Evolutionary conservation across 768 basidiomycete species (phyloP), one percentile per base, ranked within the genome.

Genomic region (Hypholoma sublateritium): DNA sequence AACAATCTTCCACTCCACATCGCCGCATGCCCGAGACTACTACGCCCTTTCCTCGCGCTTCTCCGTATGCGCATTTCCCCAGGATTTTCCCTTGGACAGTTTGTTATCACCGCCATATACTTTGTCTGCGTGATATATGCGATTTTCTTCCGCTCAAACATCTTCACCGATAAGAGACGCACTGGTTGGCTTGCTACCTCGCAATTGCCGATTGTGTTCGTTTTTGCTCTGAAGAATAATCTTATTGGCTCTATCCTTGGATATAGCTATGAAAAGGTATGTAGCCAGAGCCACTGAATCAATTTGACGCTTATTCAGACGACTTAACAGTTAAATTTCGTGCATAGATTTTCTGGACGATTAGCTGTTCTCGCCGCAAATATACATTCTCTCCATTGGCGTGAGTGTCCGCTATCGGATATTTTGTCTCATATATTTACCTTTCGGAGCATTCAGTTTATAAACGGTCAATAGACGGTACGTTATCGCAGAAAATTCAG

Each of bases 221-320:
- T 79, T 0, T 75, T 91, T 25, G 84, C 82, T 6, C 79, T 82
- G 45, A 92, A 93, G 76, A 90, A 89, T 68, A 89, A 82, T 65
- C 54, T 86, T 17, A 65, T 87, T 9, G 83, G 84, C 9, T 66
- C 74, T 44, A 62, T 88, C 7, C 62, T 86, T 21, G 88, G 88
- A 13, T 69, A 79, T 50, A 83, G 85, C 32, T 91, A 91, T 66
- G 86, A 87, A 64, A 84, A 83, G 75, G 88, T 87, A 53, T 22
- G 17, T n/a, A 19, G 19, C 12, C 4, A 16, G 17, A 32, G 2
- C 22, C 17, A 16, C 19, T 19, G 19, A 16, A 9, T 22, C 22
- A 12, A 44, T 12, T 5, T 44, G 17, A 5, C 43, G n/a, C 19
- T 32, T 19, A 55, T n/a, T n/a, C 45, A 54, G 1, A 54, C 46